Conservation (phyloP, 2,329 filamentous ascomycete genomes). For the Cercospora sp. region DNA sequence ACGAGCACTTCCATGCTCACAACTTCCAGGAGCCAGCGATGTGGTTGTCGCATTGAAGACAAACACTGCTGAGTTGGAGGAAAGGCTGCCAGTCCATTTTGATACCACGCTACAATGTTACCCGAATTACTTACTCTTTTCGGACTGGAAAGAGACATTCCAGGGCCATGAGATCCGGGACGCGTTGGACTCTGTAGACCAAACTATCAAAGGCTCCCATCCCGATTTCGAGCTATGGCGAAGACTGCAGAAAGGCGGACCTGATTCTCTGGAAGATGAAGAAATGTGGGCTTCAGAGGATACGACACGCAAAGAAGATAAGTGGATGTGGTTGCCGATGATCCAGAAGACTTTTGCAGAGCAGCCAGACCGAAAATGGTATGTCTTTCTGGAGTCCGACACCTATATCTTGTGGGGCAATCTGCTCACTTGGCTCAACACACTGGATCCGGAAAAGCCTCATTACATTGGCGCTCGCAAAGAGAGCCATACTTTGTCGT, state of each 20-base stretch:
- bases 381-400: conserved; percentile 56
- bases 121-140: conserved; percentile 41
- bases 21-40: conserved; percentile 44
- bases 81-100: conserved; percentile 37
- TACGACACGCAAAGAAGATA: conserved; percentile 41
- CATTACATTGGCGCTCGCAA: conserved; percentile 55
- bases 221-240: conserved; percentile 36
- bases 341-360: conserved; percentile 34
- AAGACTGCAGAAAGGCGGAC: conserved; percentile 27
- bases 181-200: conserved; percentile 28
- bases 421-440: conserved; percentile 48
- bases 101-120: conserved; percentile 40
- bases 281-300: conserved; percentile 33
- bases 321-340: conserved; percentile 57
- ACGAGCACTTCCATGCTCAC: conserved; percentile 21
- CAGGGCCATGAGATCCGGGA: conserved; percentile 39
- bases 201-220: conserved; percentile 20
- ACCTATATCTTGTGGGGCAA: conserved; percentile 48
- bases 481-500: conserved; percentile 42
- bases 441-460: conserved; percentile 45
- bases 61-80: conserved; percentile 37
- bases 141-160: conserved; percentile 41
- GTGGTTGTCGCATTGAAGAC: conserved; percentile 54
- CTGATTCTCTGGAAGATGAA: conserved; percentile 36
- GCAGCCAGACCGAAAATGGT: conserved; percentile 53